A percentile compares a stretch with the other conserved stretches of the same genome.
These are phyloP conservation scores for Pterocarpus macrocarpus DNA, from an alignment of 306 rosid species.

Conservation along the genomic window DNA sequence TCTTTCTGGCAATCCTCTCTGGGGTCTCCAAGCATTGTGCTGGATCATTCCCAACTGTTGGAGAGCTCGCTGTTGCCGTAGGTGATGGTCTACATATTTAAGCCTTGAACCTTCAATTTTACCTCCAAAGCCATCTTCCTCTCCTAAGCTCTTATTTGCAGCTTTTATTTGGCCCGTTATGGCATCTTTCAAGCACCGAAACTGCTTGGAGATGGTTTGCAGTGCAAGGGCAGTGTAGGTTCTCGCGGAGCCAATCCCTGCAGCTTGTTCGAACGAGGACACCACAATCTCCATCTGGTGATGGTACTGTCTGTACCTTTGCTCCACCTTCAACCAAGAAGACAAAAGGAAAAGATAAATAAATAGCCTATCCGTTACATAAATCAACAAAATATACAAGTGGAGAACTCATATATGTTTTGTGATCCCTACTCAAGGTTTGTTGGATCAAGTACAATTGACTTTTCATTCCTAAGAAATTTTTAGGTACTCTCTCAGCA, in stretches of 20 bases:
- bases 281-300: slow-evolving; percentile 95
- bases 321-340: slow-evolving; percentile 76
- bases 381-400: not conserved
- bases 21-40: slow-evolving; percentile 99
- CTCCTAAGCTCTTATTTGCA: slow-evolving; percentile 87
- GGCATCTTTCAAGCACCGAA: slow-evolving; percentile 93
- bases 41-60: slow-evolving; percentile 99
- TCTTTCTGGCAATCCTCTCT: slow-evolving; percentile 96
- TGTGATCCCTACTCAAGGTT: too few species aligned
- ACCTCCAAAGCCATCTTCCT: slow-evolving; percentile 78
- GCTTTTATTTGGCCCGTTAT: slow-evolving; percentile 75
- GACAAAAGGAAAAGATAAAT: not conserved
- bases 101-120: slow-evolving; percentile 89
- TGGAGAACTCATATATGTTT: too few species aligned
- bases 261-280: slow-evolving; percentile 83
- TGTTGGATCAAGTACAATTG: not conserved
- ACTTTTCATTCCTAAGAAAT: not conserved
- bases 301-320: slow-evolving; percentile 94
- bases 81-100: slow-evolving; percentile 92
- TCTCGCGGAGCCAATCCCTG: slow-evolving; percentile 86
- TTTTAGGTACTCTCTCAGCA: too few species aligned
- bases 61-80: slow-evolving; percentile 94
- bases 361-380: not conserved
- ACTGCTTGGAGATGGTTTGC: slow-evolving; percentile 93
- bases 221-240: slow-evolving; percentile 94